These are phyloP conservation scores for Arthonia radiata DNA, from an alignment of 495 filamentous ascomycete species.

Conservation along the genomic window DNA sequence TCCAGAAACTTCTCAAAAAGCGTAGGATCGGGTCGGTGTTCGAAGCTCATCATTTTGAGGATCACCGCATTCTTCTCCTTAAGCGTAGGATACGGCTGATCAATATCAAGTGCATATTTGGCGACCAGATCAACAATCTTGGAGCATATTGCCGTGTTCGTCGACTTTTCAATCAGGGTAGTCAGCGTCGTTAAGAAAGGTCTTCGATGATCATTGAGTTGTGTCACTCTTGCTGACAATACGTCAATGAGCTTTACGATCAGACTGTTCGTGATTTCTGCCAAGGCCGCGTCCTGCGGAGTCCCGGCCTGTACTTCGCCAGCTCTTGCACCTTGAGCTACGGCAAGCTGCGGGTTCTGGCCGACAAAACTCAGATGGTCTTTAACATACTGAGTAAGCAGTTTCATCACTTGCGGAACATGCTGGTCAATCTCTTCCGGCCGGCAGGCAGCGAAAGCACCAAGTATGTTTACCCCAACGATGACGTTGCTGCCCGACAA, in stretches of 20 bases:
- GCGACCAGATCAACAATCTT: slow-evolving; percentile 92
- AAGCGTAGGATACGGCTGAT: slow-evolving; percentile 77
- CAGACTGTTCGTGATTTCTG: slow-evolving; percentile 58
- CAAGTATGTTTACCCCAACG: slow-evolving; percentile 72
- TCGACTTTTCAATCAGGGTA: slow-evolving; percentile 79
- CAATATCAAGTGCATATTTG: slow-evolving; percentile 78
- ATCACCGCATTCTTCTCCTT: slow-evolving; percentile 96
- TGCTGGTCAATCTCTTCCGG: slow-evolving; percentile 73
- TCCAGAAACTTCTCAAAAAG: slow-evolving; percentile 83
- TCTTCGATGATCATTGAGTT: slow-evolving; percentile 70
- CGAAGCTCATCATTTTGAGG: slow-evolving; percentile 92
- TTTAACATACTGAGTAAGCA: slow-evolving; percentile 67
- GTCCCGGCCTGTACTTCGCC: slow-evolving; percentile 7
- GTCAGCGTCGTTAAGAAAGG: slow-evolving; percentile 89
- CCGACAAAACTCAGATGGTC: slow-evolving; percentile 56
- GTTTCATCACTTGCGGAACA: slow-evolving; percentile 72
- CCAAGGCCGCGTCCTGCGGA: slow-evolving; percentile 19
- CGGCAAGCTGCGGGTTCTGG: slow-evolving; percentile 14
- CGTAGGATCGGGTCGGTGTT: slow-evolving; percentile 52
- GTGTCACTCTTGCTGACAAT: slow-evolving; percentile 72
- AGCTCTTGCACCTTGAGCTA: slow-evolving; percentile 7
- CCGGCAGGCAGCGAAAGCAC: slow-evolving; percentile 64
- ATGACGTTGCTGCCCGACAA: slow-evolving; percentile 44
- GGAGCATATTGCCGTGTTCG: slow-evolving; percentile 57
- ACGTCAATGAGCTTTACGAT: slow-evolving; percentile 89